phyloP scores from a whole-genome alignment of 1,139 yeast genomes.

The Geotrichum europaeum region DNA sequence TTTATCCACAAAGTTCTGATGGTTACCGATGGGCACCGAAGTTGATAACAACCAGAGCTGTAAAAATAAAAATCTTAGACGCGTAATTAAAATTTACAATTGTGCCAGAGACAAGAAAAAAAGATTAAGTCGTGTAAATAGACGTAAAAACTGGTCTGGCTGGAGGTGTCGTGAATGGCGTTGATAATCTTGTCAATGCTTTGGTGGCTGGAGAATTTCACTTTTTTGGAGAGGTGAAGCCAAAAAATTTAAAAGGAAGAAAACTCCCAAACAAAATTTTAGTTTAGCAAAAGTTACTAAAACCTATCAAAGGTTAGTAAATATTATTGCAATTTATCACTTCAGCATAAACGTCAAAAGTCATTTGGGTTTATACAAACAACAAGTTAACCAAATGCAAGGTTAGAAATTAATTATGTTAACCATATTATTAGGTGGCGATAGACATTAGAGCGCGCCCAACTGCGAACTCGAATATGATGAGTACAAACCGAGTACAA shows the following conservation, averaged over 20 bases:
- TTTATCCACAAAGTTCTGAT: not conserved
- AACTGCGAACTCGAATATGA: not conserved
- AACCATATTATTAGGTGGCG: not conserved
- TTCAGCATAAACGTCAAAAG: not conserved
- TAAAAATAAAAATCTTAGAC: not conserved
- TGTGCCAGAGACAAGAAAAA: not conserved
- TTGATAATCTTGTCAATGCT: not conserved
- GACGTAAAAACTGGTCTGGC: not conserved
- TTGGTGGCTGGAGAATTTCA: not conserved
- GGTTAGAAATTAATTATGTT: not conserved
- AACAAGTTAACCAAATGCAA: not conserved
- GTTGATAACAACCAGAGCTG: not conserved
- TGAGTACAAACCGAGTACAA: not conserved
- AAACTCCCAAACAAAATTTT: not conserved
- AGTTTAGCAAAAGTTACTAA: not conserved
- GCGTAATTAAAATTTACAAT: not conserved
- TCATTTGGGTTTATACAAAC: not conserved
- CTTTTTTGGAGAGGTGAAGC: not conserved
- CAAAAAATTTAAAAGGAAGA: not conserved
- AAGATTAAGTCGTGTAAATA: not conserved
- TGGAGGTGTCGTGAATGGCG: not conserved
- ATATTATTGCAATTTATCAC: not conserved
- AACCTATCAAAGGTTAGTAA: not conserved
- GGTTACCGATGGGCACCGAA: not conserved
- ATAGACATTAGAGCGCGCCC: not conserved